Evolutionary conservation across 306 rosid genomes (phyloP).

Genomic region (Fragaria ananassa): DNA sequence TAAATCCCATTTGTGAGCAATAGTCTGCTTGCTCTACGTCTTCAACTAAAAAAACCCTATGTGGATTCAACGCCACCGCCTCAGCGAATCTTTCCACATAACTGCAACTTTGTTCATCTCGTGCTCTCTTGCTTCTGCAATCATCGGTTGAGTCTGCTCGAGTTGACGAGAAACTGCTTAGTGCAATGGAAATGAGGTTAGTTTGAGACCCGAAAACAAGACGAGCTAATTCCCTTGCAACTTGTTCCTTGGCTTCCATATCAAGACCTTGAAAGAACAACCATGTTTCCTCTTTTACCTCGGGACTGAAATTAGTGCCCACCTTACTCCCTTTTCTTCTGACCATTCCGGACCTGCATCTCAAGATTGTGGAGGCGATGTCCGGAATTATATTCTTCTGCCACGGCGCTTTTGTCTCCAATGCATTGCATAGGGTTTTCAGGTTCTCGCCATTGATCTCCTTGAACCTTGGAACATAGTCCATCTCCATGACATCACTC

Average conservation of each 20-base stretch:
- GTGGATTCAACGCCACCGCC: constrained; percentile 63
- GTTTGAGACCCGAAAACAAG: constrained; percentile 63
- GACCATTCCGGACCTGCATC: constrained; percentile 69
- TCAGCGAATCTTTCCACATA: constrained; percentile 66
- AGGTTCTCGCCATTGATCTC: constrained; percentile 62
- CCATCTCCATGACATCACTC: constrained; percentile 64
- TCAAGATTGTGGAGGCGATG: constrained; percentile 61
- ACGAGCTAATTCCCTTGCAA: constrained; percentile 69
- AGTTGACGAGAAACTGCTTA: constrained; percentile 73
- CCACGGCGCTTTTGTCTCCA: constrained; percentile 81
- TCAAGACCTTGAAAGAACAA: constrained; percentile 87
- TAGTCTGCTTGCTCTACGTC: constrained; percentile 88
- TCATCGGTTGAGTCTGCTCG: constrained; percentile 76
- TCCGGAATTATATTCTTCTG: constrained; percentile 67
- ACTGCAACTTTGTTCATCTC: constrained; percentile 70
- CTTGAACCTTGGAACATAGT: constrained; percentile 52
- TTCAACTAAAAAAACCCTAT: constrained; percentile 72
- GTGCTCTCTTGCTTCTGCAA: constrained; percentile 59
- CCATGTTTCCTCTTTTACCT: constrained; percentile 85
- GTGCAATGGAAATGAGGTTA: constrained; percentile 49
- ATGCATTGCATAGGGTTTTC: constrained; percentile 57
- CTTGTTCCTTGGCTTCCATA: constrained; percentile 55
- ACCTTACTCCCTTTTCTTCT: constrained; percentile 54
- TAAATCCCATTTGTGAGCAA: constrained; percentile 76
- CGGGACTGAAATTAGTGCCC: constrained; percentile 15